Percentiles rank a stretch among this genome's conserved stretches.
phyloP scores from a whole-genome alignment of 1,139 yeast genomes.

The Suhomyces bolitotheri region DNA sequence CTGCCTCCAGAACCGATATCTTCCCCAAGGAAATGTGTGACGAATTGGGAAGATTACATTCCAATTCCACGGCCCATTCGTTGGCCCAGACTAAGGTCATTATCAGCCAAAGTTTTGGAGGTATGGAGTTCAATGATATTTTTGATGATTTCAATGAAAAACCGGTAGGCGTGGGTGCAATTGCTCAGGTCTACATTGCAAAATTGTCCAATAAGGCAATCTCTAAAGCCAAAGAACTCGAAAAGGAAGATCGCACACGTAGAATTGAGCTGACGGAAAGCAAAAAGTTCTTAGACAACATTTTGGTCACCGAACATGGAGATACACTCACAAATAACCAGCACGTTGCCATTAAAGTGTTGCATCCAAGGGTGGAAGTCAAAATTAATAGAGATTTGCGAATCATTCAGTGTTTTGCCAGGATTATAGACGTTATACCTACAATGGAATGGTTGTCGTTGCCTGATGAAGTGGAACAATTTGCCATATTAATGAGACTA shows the following conservation, averaged over 20 bases:
- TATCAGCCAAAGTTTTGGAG: conserved; percentile 60
- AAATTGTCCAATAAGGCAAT: conserved; percentile 54
- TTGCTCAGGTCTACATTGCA: conserved; percentile 91
- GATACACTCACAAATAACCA: conserved; percentile 44
- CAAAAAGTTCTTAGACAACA: conserved; percentile 33
- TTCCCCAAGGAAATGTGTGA: conserved; percentile 79
- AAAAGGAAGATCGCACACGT: conserved; percentile 19
- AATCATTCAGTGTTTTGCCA: conserved; percentile 82
- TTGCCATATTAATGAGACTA: conserved; percentile 77
- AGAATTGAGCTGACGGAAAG: conserved; percentile 10
- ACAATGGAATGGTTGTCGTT: conserved; percentile 97
- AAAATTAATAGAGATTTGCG: conserved; percentile 77
- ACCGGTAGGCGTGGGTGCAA: conserved; percentile 95
- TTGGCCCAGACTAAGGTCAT: conserved; percentile 58
- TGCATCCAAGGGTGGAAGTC: conserved; percentile 81
- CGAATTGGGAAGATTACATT: conserved; percentile 75
- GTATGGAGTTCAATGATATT: conserved; percentile 67
- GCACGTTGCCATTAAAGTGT: conserved; percentile 84
- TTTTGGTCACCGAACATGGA: conserved; percentile 42
- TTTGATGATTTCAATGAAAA: conserved; percentile 74
- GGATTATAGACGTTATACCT: conserved; percentile 66
- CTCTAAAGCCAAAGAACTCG: conserved; percentile 33
- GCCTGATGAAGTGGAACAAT: conserved; percentile 92
- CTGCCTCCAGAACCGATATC: conserved; percentile 96
- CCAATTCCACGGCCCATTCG: conserved; percentile 78